Percentiles rank a stretch among this genome's conserved stretches.
Conservation (phyloP, 306 rosid genomes). For the Medicago ruthenica region DNA sequence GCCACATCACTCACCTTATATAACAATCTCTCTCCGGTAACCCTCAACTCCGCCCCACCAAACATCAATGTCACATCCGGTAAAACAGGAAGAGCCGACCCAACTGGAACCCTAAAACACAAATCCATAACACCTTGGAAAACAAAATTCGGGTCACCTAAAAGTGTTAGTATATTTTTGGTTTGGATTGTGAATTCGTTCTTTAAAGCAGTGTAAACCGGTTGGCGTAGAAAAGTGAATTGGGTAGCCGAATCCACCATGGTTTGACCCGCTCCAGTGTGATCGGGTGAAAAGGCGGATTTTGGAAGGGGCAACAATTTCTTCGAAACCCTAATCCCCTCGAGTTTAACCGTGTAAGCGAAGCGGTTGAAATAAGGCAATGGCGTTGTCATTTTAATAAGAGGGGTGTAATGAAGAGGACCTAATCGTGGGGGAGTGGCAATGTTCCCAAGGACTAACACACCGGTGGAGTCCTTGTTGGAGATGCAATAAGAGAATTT, state of each 20-base stretch:
- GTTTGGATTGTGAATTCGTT: slow-evolving; percentile 67
- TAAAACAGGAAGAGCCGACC: slow-evolving; percentile 39
- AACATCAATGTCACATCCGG: slow-evolving; percentile 72
- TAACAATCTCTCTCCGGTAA: slow-evolving; percentile 63
- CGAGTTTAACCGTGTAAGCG: slow-evolving; percentile 82
- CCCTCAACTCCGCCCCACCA: slow-evolving; percentile 75
- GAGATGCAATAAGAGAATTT: slow-evolving; percentile 89
- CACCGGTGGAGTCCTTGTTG: slow-evolving; percentile 59
- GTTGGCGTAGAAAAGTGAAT: slow-evolving; percentile 77
- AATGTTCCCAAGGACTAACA: slow-evolving; percentile 64
- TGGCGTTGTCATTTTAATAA: slow-evolving; percentile 60
- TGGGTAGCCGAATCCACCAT: slow-evolving; percentile 92
- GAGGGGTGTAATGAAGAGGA: slow-evolving; percentile 69
- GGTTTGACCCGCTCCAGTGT: slow-evolving; percentile 91
- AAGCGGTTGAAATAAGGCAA: slow-evolving; percentile 77
- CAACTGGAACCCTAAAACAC: slow-evolving; percentile 56
- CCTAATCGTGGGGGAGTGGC: slow-evolving; percentile 54
- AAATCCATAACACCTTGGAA: slow-evolving; percentile 86
- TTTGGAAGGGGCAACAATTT: slow-evolving; percentile 59
- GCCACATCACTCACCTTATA: slow-evolving; percentile 57
- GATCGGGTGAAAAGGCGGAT: slow-evolving; percentile 68
- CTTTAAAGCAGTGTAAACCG: slow-evolving; percentile 71
- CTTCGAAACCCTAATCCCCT: slow-evolving; percentile 64
- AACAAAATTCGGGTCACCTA: slow-evolving; percentile 63
- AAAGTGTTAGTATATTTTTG: slow-evolving; percentile 38